Conservation (phyloP, 2,329 filamentous ascomycete genomes). For the Tolypocladium capitatum region DNA sequence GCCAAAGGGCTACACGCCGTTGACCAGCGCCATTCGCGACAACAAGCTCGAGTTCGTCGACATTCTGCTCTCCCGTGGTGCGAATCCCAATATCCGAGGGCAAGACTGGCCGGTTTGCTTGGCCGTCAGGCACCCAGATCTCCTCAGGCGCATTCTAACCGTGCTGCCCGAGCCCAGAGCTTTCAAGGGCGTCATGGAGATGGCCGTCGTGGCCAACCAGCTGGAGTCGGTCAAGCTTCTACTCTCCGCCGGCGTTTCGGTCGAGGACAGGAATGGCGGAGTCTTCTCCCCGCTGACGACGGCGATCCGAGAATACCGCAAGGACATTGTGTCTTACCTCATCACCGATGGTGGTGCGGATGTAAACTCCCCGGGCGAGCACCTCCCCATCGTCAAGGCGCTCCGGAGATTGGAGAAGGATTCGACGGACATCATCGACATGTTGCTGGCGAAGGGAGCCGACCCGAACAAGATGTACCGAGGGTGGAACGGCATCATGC, state of each 20-base stretch:
- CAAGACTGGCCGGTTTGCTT: conserved; percentile 60
- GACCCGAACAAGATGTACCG: conserved; percentile 57
- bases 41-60: conserved; percentile 47
- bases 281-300: conserved; percentile 59
- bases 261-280: conserved; percentile 60
- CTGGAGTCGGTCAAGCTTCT: conserved; percentile 55
- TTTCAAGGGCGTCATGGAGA: conserved; percentile 54
- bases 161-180: conserved; percentile 44
- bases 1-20: conserved; percentile 43
- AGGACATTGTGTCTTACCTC: conserved; percentile 47
- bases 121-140: conserved; percentile 47
- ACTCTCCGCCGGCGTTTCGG: conserved; percentile 48
- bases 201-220: conserved; percentile 53
- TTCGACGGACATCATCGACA: conserved; percentile 47
- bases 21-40: conserved; percentile 53
- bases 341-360: conserved; percentile 49
- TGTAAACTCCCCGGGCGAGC: conserved; percentile 55
- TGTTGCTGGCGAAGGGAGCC: conserved; percentile 49
- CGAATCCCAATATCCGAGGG: conserved; percentile 48
- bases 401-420: conserved; percentile 43
- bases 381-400: conserved; percentile 58
- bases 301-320: conserved; percentile 49
- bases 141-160: conserved; percentile 45
- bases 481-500: conserved; percentile 52
- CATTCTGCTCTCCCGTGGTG: conserved; percentile 41